These are phyloP conservation scores for Nyssa sinensis DNA, from an alignment of 148 eudicot genomes.

Conservation along the genomic window DNA sequence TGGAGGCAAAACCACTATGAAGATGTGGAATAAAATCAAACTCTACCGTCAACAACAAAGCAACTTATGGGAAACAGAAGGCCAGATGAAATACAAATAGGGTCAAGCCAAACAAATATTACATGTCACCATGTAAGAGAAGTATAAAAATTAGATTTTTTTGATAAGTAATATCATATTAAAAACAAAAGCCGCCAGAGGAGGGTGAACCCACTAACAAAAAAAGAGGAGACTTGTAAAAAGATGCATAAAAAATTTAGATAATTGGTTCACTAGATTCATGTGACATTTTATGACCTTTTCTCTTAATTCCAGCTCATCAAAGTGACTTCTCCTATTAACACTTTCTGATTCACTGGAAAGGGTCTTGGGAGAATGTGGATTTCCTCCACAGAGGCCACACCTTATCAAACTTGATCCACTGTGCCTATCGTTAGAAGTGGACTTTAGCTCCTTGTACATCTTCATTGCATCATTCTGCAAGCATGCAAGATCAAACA, in stretches of 20 bases:
- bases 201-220: too few relatives aligned
- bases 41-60: neutral
- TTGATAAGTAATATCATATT: too few relatives aligned
- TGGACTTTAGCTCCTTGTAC: constrained; percentile 34
- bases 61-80: neutral
- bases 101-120: neutral
- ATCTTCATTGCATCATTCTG: constrained; percentile 61
- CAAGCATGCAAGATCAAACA: constrained; percentile 14
- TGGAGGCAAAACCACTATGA: neutral
- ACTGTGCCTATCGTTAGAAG: constrained; percentile 5
- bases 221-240: too few relatives aligned
- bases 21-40: neutral
- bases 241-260: too few relatives aligned
- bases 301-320: constrained; percentile 40
- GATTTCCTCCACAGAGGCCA: constrained; percentile 33
- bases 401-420: constrained; percentile 35
- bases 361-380: constrained; percentile 48
- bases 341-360: constrained; percentile 35
- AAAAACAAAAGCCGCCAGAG: too few relatives aligned
- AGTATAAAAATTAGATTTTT: neutral
- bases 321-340: constrained; percentile 27
- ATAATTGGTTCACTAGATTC: constrained; percentile 4
- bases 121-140: neutral
- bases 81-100: constrained; percentile 3
- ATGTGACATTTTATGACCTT: constrained; percentile 41